Percentiles rank a stretch among this genome's conserved stretches.
Evolutionary conservation across 2,329 filamentous ascomycete species (phyloP).

Genomic region (Colletotrichum tropicicola): DNA sequence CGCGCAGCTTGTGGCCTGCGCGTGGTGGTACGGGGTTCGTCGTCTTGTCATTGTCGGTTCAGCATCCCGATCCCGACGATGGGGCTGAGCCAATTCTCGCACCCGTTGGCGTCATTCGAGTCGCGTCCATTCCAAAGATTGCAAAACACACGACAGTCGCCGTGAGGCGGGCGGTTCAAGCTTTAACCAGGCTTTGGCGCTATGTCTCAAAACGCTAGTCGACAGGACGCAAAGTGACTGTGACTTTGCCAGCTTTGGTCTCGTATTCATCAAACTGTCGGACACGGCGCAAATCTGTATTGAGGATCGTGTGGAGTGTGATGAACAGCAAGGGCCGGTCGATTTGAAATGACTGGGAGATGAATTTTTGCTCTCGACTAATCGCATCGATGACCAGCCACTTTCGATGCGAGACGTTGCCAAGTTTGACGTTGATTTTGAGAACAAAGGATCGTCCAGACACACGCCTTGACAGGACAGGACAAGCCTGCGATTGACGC

Average conservation of each 20-base stretch:
- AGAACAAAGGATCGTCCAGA: neutral
- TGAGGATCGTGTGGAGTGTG: neutral
- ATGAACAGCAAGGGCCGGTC: neutral
- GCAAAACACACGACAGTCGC: neutral
- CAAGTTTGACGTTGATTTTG: neutral
- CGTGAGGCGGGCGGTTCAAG: neutral
- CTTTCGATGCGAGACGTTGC: neutral
- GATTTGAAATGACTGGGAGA: neutral
- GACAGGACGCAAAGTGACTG: neutral
- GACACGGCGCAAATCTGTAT: neutral
- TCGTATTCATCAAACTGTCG: neutral
- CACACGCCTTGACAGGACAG: neutral
- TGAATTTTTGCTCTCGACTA: neutral
- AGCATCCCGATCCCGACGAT: neutral
- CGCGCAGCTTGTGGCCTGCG: neutral
- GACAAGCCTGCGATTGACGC: neutral
- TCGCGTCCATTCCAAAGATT: neutral
- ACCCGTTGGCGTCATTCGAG: neutral
- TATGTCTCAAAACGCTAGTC: no score
- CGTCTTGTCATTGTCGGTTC: neutral
- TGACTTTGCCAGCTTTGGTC: neutral
- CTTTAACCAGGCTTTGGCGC: no score
- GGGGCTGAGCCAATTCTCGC: neutral
- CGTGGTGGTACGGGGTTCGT: conserved; percentile 2
- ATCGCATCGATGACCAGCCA: neutral